Evolutionary conservation across 805 yeast genomes (phyloP).

Genomic region (Wilhelminamyces savonicus): DNA sequence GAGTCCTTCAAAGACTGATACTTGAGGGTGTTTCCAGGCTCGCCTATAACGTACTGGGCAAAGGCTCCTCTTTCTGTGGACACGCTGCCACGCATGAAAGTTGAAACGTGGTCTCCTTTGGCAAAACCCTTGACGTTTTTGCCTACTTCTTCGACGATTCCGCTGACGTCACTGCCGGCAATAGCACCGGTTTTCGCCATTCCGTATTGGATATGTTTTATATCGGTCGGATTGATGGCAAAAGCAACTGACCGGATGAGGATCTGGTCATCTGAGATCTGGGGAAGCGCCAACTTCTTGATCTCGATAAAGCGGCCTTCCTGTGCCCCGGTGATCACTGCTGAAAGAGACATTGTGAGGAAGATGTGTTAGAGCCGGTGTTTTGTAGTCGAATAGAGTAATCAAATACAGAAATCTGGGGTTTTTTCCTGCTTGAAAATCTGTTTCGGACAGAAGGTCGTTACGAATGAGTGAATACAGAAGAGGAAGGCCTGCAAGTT

Average conservation of each 20-base stretch:
- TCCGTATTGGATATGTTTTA: slow-evolving; percentile 34
- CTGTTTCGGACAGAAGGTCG: too few relatives aligned
- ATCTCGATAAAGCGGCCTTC: too few relatives aligned
- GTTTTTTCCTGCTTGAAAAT: too few relatives aligned
- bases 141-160: slow-evolving; percentile 53
- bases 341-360: too few relatives aligned
- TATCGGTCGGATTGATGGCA: slow-evolving; percentile 67
- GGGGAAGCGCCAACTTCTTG: too few relatives aligned
- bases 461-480: too few relatives aligned
- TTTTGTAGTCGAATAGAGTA: too few relatives aligned
- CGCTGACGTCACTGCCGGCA: slow-evolving; percentile 57
- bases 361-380: too few relatives aligned
- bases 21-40: slow-evolving; percentile 30
- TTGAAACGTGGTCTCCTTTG: slow-evolving; percentile 50
- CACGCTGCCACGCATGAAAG: slow-evolving; percentile 50
- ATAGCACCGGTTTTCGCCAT: slow-evolving; percentile 30
- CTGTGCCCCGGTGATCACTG: too few relatives aligned
- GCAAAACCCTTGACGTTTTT: slow-evolving; percentile 24
- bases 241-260: slow-evolving; percentile 46
- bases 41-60: slow-evolving; percentile 45
- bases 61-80: slow-evolving; percentile 50
- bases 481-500: too few relatives aligned
- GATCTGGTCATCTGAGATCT: slow-evolving; percentile 30
- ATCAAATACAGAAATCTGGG: too few relatives aligned
- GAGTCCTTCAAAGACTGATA: slow-evolving; percentile 12